A percentile compares a stretch with the other conserved stretches of the same genome.
These are phyloP conservation scores for Cubamyces sp. DNA, from an alignment of 768 basidiomycete genomes.

Conservation along the genomic window DNA sequence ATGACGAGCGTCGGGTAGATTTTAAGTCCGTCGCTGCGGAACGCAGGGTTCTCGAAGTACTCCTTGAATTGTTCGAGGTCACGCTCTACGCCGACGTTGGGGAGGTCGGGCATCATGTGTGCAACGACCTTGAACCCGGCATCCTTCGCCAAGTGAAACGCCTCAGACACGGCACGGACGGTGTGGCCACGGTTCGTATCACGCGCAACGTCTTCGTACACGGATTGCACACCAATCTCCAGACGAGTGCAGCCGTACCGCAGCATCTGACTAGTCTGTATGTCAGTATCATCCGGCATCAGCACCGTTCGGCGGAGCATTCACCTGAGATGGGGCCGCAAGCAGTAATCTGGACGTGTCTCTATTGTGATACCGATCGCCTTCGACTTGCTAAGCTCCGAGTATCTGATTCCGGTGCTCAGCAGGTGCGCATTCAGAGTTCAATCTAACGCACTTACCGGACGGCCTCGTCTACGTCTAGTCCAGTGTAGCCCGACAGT, in stretches of 20 bases:
- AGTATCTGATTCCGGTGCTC: constrained; percentile 59
- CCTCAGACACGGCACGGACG: constrained; percentile 94
- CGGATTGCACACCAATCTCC: constrained; percentile 98
- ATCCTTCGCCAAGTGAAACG: constrained; percentile 97
- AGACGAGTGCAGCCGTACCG: constrained; percentile 98
- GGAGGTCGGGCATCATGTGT: constrained; percentile 99
- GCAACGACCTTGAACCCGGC: constrained; percentile 99
- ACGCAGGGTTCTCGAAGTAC: constrained; percentile 98
- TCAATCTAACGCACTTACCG: constrained; percentile 46
- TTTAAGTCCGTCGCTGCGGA: constrained; percentile 95
- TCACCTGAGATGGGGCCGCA: constrained; percentile 92
- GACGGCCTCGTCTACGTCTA: constrained; percentile 95
- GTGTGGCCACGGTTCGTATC: constrained; percentile 99
- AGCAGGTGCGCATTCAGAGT: neutral
- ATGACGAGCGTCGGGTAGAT: constrained; percentile 99
- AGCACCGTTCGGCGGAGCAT: constrained; percentile 7
- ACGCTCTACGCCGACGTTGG: constrained; percentile 95
- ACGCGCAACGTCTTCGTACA: constrained; percentile 98
- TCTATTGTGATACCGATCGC: constrained; percentile 99
- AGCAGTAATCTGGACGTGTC: constrained; percentile 96
- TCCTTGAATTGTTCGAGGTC: constrained; percentile 99
- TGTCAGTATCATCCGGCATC: constrained; percentile 7
- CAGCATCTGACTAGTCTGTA: constrained; percentile 82
- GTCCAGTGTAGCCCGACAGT: constrained; percentile 90
- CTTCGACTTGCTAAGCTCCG: constrained; percentile 97